These are phyloP conservation scores for Pichia thaimueangensis DNA, from an alignment of 805 yeast genomes.

Conservation along the genomic window DNA sequence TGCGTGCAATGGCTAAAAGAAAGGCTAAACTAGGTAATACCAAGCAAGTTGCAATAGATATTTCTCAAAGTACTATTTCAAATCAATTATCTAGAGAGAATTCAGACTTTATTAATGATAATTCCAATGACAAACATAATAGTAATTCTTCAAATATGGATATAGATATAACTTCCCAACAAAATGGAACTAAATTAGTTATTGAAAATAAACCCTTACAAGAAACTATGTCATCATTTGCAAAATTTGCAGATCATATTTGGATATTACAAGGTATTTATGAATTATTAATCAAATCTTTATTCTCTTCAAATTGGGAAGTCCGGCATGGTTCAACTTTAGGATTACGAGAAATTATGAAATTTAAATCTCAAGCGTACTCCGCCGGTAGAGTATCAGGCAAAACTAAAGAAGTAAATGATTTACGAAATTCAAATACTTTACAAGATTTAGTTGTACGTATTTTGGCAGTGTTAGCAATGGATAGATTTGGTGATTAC, in stretches of 20 bases:
- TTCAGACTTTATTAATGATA: slow-evolving; percentile 54
- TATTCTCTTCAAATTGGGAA: slow-evolving; percentile 89
- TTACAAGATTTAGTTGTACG: slow-evolving; percentile 86
- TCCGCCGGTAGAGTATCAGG: slow-evolving; percentile 81
- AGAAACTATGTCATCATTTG: slow-evolving; percentile 38
- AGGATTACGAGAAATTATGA: slow-evolving; percentile 81
- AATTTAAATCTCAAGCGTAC: slow-evolving; percentile 57
- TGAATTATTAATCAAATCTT: slow-evolving; percentile 69
- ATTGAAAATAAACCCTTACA: slow-evolving; percentile 70
- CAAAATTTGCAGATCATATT: slow-evolving; percentile 60
- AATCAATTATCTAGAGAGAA: slow-evolving; percentile 45
- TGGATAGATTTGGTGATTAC: slow-evolving; percentile 95
- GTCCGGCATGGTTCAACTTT: slow-evolving; percentile 92
- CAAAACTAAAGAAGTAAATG: slow-evolving; percentile 54
- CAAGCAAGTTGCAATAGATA: slow-evolving; percentile 50
- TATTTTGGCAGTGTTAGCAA: slow-evolving; percentile 75
- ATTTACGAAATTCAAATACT: slow-evolving; percentile 54
- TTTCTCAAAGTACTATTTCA: slow-evolving; percentile 66
- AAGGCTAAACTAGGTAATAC: slow-evolving; percentile 60
- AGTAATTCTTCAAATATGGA: slow-evolving; percentile 44
- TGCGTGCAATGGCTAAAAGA: slow-evolving; percentile 91
- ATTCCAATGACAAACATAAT: neutral
- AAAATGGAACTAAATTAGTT: slow-evolving; percentile 74
- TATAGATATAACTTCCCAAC: slow-evolving; percentile 61
- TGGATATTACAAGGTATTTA: slow-evolving; percentile 96